Conservation (phyloP, 1,284 basidiomycete species). For the Sphagnurus paluster region DNA sequence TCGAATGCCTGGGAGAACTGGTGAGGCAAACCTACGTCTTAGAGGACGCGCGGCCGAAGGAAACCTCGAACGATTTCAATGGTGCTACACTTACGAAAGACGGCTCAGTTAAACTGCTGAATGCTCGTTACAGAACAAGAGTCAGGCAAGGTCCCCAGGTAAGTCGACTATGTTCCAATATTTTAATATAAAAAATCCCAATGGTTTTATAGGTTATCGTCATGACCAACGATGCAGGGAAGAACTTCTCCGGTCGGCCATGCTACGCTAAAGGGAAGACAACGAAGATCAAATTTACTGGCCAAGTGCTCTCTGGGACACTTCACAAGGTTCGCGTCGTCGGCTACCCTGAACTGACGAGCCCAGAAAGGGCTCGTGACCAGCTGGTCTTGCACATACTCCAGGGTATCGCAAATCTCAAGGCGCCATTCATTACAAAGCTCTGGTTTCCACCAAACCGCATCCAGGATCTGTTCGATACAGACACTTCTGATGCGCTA, state of each 20-base stretch:
- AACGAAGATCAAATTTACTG: slow-evolving; percentile 28
- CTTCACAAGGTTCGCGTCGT: slow-evolving; percentile 32
- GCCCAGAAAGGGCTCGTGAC: slow-evolving; percentile 36
- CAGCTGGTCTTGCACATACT: slow-evolving; percentile 31
- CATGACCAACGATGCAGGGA: slow-evolving; percentile 26
- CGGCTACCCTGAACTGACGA: slow-evolving; percentile 34
- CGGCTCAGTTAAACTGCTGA: slow-evolving; percentile 27
- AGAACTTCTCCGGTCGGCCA: slow-evolving; percentile 29
- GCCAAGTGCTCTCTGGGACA: slow-evolving; percentile 14
- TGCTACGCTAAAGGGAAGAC: slow-evolving; percentile 26
- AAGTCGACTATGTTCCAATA: slow-evolving; percentile 6
- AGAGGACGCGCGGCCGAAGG: slow-evolving; percentile 26
- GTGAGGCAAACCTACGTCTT: slow-evolving; percentile 28
- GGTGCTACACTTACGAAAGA: slow-evolving; percentile 12
- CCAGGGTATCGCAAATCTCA: slow-evolving; percentile 26
- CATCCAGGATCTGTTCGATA: neutral
- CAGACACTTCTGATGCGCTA: neutral
- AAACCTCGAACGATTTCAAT: slow-evolving; percentile 24
- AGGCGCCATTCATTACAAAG: slow-evolving; percentile 29
- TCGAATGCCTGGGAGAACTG: slow-evolving; percentile 23
- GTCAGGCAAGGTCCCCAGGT: slow-evolving; percentile 33
- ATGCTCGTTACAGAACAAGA: slow-evolving; percentile 36
- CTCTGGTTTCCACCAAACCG: slow-evolving; percentile 33
- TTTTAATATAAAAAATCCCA: too few relatives aligned
- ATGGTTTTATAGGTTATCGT: slow-evolving; percentile 26